Percentiles rank a stretch among this genome's conserved stretches.
Conservation (phyloP, 148 eudicot species). For the Chenopodium suecicum region DNA sequence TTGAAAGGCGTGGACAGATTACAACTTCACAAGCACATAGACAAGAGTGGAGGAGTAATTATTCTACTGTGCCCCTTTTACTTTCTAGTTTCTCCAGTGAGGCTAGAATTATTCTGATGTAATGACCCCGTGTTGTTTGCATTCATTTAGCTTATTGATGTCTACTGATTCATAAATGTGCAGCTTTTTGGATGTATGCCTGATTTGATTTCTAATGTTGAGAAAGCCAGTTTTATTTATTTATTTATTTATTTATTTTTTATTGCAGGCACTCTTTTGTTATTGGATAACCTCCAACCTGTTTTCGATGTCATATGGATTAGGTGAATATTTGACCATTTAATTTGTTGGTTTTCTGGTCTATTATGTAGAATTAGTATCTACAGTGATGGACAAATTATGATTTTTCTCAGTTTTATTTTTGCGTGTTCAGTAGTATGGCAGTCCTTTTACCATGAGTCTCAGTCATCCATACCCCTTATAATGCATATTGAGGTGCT, state of each 20-base stretch:
- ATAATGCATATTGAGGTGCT: not conserved
- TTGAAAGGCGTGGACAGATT: too few relatives aligned
- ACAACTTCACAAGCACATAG: too few relatives aligned
- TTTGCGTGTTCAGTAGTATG: not conserved
- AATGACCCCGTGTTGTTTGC: not conserved
- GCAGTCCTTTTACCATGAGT: not conserved
- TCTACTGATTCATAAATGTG: not conserved
- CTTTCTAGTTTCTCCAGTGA: not conserved
- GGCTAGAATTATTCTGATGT: not conserved
- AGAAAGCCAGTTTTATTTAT: not conserved
- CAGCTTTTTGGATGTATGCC: not conserved
- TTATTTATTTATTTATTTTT: not conserved
- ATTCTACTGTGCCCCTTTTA: not conserved
- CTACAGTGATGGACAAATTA: too few relatives aligned
- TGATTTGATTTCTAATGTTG: not conserved
- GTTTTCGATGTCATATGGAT: slow-evolving; percentile 54
- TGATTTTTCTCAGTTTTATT: too few relatives aligned
- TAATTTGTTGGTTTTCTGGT: not conserved
- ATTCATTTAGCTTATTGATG: not conserved
- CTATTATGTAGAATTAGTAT: not conserved
- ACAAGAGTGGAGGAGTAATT: too few relatives aligned
- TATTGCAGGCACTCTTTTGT: slow-evolving; percentile 66
- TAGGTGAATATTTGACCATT: slow-evolving; percentile 46
- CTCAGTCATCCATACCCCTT: not conserved
- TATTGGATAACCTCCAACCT: slow-evolving; percentile 76